Evolutionary conservation across 129 eudicot genomes (phyloP), one percentile per base, ranked within the genome.

Genomic region (Glebionis coronaria): DNA sequence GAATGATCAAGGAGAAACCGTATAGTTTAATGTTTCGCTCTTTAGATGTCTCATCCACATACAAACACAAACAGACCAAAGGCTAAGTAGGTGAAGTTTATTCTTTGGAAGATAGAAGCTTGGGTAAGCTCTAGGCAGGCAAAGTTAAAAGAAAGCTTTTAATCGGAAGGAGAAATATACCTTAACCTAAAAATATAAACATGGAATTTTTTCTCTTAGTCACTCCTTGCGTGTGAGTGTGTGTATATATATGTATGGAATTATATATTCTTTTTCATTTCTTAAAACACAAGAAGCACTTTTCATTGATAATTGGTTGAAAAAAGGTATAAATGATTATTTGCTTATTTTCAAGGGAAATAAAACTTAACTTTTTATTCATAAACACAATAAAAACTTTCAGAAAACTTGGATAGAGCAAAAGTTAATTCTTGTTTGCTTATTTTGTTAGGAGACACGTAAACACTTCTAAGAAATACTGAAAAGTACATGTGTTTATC

Each of bases 151-250:
- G 65, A 72, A 72, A 15, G 70, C 40, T 75, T n/a, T 51, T 69
- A 84, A 75, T 64, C 69, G 84, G 82, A 78, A 78, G 73, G 75
- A 78, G 59, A 69, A 77, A 35, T 28, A 35, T 28, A 44, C 72
- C 29, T 68, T 78, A 62, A 64, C 78, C 74, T 56, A 46, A 58
- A 19, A 71, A 70, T 52, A 52, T 76, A 67, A 15, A 27, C 46
- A 70, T 25, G 40, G 56, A 58, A 58, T 18, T n/a, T 29, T 68
- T 44, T 57, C 73, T 70, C 47, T 69, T 73, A 55, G 62, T 61
- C 62, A 29, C 72, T 78, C 73, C 23, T 65, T 58, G 52, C 72
- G 2, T 27, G 15, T 44, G 19, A n/a, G 27, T n/a, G 13, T 61
- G 20, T 10, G 0, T 61, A 31, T 7, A 20, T 68, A 23, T 23